A percentile compares a stretch with the other conserved stretches of the same genome.
Conservation (phyloP, 257 asterid genomes). For the Datura wrightii region DNA sequence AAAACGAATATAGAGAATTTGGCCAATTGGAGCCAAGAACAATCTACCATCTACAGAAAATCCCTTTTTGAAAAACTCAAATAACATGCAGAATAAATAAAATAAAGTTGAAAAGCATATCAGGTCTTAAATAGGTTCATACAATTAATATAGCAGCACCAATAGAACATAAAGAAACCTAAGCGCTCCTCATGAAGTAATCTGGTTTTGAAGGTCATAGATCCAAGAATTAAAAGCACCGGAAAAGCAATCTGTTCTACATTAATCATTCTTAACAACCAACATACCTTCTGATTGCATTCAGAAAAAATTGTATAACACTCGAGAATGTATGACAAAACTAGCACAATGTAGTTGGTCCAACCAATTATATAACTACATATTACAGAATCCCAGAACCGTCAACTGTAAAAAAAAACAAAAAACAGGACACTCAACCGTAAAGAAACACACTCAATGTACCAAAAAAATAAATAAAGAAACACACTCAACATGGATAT, state of each 20-base stretch:
- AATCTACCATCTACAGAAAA: background rate
- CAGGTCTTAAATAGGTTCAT: background rate
- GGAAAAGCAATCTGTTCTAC: background rate
- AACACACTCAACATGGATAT: constrained; percentile 15
- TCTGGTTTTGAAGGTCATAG: background rate
- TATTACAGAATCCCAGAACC: background rate
- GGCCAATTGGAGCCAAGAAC: constrained; percentile 11
- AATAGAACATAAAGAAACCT: background rate
- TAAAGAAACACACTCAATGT: background rate
- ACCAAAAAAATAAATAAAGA: background rate
- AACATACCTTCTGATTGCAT: constrained; percentile 3
- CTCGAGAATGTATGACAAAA: constrained; percentile 6
- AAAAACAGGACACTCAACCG: background rate
- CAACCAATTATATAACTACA: constrained; percentile 17
- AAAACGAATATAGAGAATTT: background rate
- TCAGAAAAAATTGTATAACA: background rate
- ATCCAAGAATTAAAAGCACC: constrained; percentile 12
- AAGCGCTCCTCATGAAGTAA: background rate
- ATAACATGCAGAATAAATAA: constrained; percentile 2
- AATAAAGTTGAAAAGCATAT: constrained; percentile 9
- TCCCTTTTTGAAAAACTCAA: background rate
- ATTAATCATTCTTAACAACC: constrained; percentile 13
- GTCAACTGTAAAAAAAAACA: background rate
- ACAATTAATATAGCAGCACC: constrained; percentile 2
- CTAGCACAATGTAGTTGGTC: background rate